These are phyloP conservation scores for Quillaja saponaria DNA, from an alignment of 306 rosid species.

Conservation along the genomic window DNA sequence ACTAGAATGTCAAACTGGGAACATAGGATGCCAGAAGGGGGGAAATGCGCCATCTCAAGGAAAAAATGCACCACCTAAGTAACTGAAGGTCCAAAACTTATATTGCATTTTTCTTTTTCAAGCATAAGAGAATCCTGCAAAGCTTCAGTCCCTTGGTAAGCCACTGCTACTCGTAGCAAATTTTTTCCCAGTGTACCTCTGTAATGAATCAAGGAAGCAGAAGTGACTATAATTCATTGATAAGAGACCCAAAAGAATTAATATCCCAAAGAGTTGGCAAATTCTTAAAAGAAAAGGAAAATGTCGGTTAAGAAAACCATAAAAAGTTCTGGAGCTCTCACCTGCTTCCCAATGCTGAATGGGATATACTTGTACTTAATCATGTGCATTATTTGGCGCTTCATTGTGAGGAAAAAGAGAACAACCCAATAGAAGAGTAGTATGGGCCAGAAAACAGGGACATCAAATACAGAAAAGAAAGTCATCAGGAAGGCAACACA, in stretches of 20 bases:
- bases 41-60: too few species aligned
- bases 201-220: slow-evolving; percentile 25
- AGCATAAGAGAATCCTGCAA: slow-evolving; percentile 2
- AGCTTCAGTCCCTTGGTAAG: slow-evolving; percentile 39
- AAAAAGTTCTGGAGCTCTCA: slow-evolving; percentile 28
- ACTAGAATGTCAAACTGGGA: too few species aligned
- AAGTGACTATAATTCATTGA: slow-evolving; percentile 10
- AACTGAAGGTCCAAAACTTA: slow-evolving; percentile 30
- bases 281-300: background rate
- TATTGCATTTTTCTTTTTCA: slow-evolving; percentile 27
- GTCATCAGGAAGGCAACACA: slow-evolving; percentile 62
- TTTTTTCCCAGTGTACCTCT: slow-evolving; percentile 57
- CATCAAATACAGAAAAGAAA: slow-evolving; percentile 59
- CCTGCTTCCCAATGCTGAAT: slow-evolving; percentile 67
- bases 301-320: background rate
- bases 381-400: slow-evolving; percentile 77
- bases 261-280: background rate
- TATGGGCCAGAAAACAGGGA: slow-evolving; percentile 77
- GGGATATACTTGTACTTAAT: slow-evolving; percentile 66
- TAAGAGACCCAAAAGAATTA: background rate
- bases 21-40: too few species aligned
- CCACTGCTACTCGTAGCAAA: slow-evolving; percentile 42
- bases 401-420: slow-evolving; percentile 68
- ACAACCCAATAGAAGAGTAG: slow-evolving; percentile 64
- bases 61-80: slow-evolving; percentile 24